Percentiles rank a stretch among this genome's conserved stretches.
Evolutionary conservation across 805 yeast species (phyloP).

Genomic region (Torulaspora maleeae): DNA sequence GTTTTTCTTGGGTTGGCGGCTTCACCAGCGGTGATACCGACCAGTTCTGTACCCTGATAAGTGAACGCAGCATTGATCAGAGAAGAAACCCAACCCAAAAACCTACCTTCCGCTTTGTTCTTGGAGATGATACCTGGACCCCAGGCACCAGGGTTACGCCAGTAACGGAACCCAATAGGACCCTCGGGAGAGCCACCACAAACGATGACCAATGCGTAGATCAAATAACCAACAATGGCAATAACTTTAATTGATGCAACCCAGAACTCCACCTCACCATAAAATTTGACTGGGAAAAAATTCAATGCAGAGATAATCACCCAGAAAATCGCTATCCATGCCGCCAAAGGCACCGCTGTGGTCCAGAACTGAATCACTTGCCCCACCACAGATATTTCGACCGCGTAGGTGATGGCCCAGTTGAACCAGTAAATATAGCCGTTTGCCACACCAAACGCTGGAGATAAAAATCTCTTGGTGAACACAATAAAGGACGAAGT

Average conservation of each 20-base stretch:
- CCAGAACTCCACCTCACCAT: conserved; percentile 59
- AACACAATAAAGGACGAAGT: conserved; percentile 59
- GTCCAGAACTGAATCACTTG: conserved; percentile 54
- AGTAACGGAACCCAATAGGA: conserved; percentile 59
- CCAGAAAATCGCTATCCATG: conserved; percentile 56
- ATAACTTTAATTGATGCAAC: conserved; percentile 49
- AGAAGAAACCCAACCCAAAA: conserved; percentile 52
- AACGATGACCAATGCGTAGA: conserved; percentile 51
- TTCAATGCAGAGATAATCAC: conserved; percentile 42
- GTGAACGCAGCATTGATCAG: conserved; percentile 54
- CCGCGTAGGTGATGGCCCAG: conserved; percentile 67
- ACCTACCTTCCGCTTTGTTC: conserved; percentile 42
- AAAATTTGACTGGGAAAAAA: conserved; percentile 50
- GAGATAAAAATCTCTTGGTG: conserved; percentile 57
- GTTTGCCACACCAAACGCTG: conserved; percentile 62
- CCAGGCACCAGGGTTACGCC: conserved; percentile 69
- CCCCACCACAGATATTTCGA: conserved; percentile 53
- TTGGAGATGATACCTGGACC: conserved; percentile 48
- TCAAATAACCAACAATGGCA: conserved; percentile 51
- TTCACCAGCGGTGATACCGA: conserved; percentile 58
- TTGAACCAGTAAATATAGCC: conserved; percentile 70
- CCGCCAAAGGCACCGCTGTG: conserved; percentile 51
- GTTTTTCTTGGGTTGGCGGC: conserved; percentile 61
- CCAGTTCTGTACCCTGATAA: conserved; percentile 56
- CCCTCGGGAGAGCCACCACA: conserved; percentile 54